Percentiles rank a stretch among this genome's conserved stretches.
These are phyloP conservation scores for Myxozyma lipomycoides DNA, from an alignment of 805 yeast genomes.

Conservation along the genomic window DNA sequence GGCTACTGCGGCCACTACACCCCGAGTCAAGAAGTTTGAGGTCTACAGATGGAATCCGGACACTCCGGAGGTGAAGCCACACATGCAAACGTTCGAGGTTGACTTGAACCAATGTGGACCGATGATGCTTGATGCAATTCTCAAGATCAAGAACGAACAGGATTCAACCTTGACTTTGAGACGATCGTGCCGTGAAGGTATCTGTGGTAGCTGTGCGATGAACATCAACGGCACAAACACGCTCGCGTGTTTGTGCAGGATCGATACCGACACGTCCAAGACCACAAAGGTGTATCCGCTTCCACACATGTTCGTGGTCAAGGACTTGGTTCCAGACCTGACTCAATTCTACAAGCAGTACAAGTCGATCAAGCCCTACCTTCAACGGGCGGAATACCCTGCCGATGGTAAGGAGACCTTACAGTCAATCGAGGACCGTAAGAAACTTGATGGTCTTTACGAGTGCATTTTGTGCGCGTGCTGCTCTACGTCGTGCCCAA, in stretches of 20 bases:
- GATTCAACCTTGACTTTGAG: conserved; percentile 94
- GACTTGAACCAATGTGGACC: conserved; percentile 94
- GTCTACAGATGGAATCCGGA: conserved; percentile 99
- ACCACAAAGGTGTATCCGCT: conserved; percentile 88
- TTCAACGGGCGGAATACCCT: conserved; percentile 77
- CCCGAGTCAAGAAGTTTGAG: conserved; percentile 75
- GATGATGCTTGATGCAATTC: conserved; percentile 91
- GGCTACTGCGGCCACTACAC: conserved; percentile 37
- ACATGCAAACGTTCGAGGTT: conserved; percentile 73
- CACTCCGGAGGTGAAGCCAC: conserved; percentile 87
- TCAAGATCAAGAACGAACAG: conserved; percentile 94
- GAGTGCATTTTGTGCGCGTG: conserved; percentile 98
- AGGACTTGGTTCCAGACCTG: conserved; percentile 96
- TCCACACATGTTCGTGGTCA: conserved; percentile 97
- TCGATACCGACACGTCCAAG: conserved; percentile 72
- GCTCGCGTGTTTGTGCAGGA: conserved; percentile 91
- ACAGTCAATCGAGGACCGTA: conserved; percentile 88
- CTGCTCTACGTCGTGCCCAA: conserved; percentile 98
- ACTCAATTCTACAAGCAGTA: conserved; percentile 98
- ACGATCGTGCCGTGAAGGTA: conserved; percentile 98
- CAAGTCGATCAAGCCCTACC: conserved; percentile 94
- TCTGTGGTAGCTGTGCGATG: conserved; percentile 99
- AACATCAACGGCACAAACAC: conserved; percentile 97
- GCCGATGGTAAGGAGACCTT: conserved; percentile 89
- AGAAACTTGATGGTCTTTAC: conserved; percentile 92